These are phyloP conservation scores for Syzygium syzygioides DNA, from an alignment of 441 rosid genomes.

Conservation along the genomic window DNA sequence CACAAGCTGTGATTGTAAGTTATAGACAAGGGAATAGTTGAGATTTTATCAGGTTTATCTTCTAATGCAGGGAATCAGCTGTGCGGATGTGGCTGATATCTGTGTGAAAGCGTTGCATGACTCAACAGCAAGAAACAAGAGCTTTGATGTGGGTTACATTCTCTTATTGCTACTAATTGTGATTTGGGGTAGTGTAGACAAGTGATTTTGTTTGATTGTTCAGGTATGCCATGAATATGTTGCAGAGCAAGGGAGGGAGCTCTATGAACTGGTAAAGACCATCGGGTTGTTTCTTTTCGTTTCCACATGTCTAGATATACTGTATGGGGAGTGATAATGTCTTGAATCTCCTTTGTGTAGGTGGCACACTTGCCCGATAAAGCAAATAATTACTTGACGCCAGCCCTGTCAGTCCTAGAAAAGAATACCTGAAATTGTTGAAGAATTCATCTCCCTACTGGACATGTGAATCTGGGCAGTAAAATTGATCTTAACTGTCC, in stretches of 20 bases:
- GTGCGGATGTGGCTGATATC: conserved; percentile 95
- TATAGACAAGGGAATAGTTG: not conserved
- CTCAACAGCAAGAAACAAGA: conserved; percentile 93
- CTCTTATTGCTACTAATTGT: not conserved
- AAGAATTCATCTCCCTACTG: not conserved
- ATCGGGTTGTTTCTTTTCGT: not conserved
- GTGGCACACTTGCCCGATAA: conserved; percentile 97
- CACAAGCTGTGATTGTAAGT: not conserved
- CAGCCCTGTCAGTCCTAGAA: conserved; percentile 81
- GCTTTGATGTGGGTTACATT: conserved; percentile 74
- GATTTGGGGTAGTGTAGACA: not conserved
- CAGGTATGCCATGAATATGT: conserved; percentile 94
- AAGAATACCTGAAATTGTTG: conserved; percentile 54
- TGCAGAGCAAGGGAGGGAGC: conserved; percentile 83
- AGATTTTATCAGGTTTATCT: not conserved
- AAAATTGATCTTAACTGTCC: not conserved
- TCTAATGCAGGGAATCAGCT: conserved; percentile 69
- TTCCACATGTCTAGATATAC: not conserved
- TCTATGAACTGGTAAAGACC: conserved; percentile 80
- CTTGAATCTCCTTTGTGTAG: conserved; percentile 23
- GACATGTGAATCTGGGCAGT: not conserved
- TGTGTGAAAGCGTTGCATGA: conserved; percentile 95
- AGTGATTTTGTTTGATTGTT: not conserved
- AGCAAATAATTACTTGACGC: conserved; percentile 95
- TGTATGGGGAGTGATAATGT: not conserved